Conservation (phyloP, 176 grass and related monocot genomes). For the Typha latifolia region DNA sequence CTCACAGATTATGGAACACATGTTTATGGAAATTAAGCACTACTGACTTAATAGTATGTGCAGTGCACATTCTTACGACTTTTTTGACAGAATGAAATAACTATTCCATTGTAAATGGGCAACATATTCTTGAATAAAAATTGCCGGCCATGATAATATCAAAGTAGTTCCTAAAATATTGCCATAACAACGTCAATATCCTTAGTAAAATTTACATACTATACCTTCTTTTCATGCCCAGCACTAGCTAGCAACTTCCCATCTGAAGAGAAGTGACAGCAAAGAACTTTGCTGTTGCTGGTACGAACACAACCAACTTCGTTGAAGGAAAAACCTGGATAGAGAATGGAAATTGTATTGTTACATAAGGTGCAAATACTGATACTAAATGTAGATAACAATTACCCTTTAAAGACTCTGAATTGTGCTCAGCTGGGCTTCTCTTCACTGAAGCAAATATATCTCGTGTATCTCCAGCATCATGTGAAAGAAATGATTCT, state of each 20-base stretch:
- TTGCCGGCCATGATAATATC: no score
- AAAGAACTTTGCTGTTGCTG: slow-evolving; percentile 68
- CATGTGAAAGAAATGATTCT: slow-evolving; percentile 89
- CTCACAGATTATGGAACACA: not conserved
- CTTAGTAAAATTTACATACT: not conserved
- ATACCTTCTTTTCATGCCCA: slow-evolving; percentile 82
- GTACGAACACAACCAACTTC: slow-evolving; percentile 49
- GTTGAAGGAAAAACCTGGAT: slow-evolving; percentile 59
- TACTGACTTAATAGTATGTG: no score
- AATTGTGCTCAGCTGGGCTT: slow-evolving; percentile 65
- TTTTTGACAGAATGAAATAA: no score
- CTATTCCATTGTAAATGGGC: no score
- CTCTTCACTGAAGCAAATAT: slow-evolving; percentile 86
- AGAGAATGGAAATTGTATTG: slow-evolving; percentile 6
- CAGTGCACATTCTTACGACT: no score
- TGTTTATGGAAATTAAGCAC: not conserved
- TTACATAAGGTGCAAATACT: not conserved
- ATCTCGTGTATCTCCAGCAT: slow-evolving; percentile 70
- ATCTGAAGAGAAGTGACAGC: slow-evolving; percentile 73
- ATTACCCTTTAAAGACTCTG: slow-evolving; percentile 61
- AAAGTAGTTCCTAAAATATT: not conserved
- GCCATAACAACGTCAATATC: not conserved
- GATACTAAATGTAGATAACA: slow-evolving; percentile 15
- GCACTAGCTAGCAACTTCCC: slow-evolving; percentile 71
- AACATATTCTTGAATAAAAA: no score